Conservation (phyloP, 352 stramenopile genomes). For the Aphanomyces euteiches region DNA sequence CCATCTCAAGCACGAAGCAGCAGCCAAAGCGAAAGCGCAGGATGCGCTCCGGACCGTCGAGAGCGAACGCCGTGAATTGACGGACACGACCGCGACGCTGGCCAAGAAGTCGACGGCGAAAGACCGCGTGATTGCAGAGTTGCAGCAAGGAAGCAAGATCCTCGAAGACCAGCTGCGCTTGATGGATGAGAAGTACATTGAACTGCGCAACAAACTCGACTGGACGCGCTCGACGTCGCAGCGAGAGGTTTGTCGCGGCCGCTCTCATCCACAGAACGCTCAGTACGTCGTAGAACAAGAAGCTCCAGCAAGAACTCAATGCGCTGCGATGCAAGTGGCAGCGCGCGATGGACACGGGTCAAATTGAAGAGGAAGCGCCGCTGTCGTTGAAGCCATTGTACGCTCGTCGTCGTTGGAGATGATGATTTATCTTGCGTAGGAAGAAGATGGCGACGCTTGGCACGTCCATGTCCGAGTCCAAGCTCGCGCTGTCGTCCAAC, state of each 20-base stretch:
- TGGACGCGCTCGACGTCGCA: slow-evolving; percentile 86
- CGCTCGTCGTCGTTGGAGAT: too few species aligned
- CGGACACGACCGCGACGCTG: slow-evolving; percentile 54
- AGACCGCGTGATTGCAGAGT: slow-evolving; percentile 83
- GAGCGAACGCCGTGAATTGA: slow-evolving; percentile 70
- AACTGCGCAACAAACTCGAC: slow-evolving; percentile 94
- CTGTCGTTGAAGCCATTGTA: slow-evolving; percentile 27
- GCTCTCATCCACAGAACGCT: background rate
- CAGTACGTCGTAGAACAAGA: slow-evolving; percentile 36
- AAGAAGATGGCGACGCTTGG: slow-evolving; percentile 37
- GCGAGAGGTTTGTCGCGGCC: slow-evolving; percentile 49
- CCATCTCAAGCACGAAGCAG: slow-evolving; percentile 93
- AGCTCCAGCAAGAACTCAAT: slow-evolving; percentile 56
- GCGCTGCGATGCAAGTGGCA: slow-evolving; percentile 40
- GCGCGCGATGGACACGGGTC: slow-evolving; percentile 26
- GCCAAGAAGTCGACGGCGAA: slow-evolving; percentile 79
- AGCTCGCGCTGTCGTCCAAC: slow-evolving; percentile 30
- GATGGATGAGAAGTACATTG: slow-evolving; percentile 98
- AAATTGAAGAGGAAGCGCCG: slow-evolving; percentile 6
- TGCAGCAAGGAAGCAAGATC: slow-evolving; percentile 91
- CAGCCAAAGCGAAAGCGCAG: slow-evolving; percentile 86
- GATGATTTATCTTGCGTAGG: background rate
- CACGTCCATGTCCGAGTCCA: slow-evolving; percentile 51
- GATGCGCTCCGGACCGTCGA: slow-evolving; percentile 70
- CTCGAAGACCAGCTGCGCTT: slow-evolving; percentile 93